These are phyloP conservation scores for Talaromyces adpressus DNA, from an alignment of 495 filamentous ascomycete species.

Conservation along the genomic window DNA sequence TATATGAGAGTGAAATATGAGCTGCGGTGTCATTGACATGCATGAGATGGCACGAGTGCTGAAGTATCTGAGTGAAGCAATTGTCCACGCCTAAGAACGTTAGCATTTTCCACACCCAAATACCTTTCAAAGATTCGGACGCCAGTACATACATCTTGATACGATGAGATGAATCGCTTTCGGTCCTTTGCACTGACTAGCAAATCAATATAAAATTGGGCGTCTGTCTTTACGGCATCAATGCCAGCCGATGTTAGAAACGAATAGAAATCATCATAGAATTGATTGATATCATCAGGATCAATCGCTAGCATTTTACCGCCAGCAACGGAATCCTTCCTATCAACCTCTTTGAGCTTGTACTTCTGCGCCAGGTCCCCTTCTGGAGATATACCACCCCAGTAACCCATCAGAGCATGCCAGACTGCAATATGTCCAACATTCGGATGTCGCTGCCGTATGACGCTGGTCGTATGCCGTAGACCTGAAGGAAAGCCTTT, in stretches of 20 bases:
- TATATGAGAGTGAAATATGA: conserved; percentile 76
- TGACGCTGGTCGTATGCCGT: conserved; percentile 55
- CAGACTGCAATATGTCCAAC: conserved; percentile 87
- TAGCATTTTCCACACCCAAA: not conserved
- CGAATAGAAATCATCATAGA: conserved; percentile 89
- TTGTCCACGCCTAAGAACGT: conserved; percentile 51
- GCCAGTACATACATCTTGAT: conserved; percentile 54
- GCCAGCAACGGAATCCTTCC: conserved; percentile 46
- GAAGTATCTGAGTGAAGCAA: conserved; percentile 71
- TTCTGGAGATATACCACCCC: conserved; percentile 74
- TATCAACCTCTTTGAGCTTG: conserved; percentile 62
- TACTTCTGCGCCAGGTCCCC: conserved; percentile 70
- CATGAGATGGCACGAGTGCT: conserved; percentile 74
- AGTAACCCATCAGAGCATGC: conserved; percentile 95
- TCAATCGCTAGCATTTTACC: conserved; percentile 68
- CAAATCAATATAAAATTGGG: conserved; percentile 78
- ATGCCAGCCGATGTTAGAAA: conserved; percentile 65
- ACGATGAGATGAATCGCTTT: conserved; percentile 58
- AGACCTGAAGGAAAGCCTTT: conserved; percentile 75
- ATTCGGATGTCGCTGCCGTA: conserved; percentile 61
- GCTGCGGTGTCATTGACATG: conserved; percentile 82
- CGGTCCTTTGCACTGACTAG: conserved; percentile 60
- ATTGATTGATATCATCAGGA: conserved; percentile 58
- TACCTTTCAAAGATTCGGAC: not conserved
- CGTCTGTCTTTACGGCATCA: conserved; percentile 85